Evolutionary conservation across 495 filamentous ascomycete species (phyloP).

Genomic region (Penicillium herquei): DNA sequence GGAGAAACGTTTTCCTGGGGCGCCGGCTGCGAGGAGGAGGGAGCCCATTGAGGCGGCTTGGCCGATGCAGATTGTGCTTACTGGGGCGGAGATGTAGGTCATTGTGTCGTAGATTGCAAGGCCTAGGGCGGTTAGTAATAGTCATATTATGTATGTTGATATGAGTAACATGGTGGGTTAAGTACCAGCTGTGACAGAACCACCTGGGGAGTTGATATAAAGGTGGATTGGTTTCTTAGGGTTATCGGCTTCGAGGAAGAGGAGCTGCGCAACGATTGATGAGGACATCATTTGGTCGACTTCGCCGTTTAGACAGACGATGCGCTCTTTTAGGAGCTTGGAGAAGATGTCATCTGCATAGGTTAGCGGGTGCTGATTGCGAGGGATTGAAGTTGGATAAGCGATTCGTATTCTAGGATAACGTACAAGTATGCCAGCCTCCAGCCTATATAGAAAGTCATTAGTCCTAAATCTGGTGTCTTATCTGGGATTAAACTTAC

Average conservation of each 20-base stretch:
- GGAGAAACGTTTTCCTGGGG: conserved; percentile 80
- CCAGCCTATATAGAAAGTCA: conserved; percentile 57
- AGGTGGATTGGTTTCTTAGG: conserved; percentile 91
- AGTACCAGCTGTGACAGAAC: conserved; percentile 81
- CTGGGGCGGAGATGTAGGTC: conserved; percentile 90
- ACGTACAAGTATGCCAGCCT: conserved; percentile 86
- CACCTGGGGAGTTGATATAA: conserved; percentile 96
- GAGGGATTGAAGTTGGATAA: conserved; percentile 1
- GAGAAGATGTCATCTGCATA: conserved; percentile 77
- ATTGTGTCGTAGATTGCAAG: conserved; percentile 99
- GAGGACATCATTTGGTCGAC: conserved; percentile 88
- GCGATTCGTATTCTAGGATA: neutral
- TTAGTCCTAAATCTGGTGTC: too few species aligned
- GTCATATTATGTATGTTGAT: neutral
- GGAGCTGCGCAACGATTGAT: conserved; percentile 88
- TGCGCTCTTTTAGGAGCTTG: conserved; percentile 81
- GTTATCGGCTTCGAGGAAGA: conserved; percentile 97
- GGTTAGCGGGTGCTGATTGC: conserved; percentile 7
- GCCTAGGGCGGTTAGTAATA: conserved; percentile 38
- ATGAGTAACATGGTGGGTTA: neutral
- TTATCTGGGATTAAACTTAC: conserved; percentile 50
- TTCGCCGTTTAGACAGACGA: conserved; percentile 89
- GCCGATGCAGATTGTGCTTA: conserved; percentile 91
- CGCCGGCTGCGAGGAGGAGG: conserved; percentile 80
- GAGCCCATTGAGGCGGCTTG: conserved; percentile 95